phyloP scores from a whole-genome alignment of 352 stramenopile genomes.

The Pythium grandisporangium region DNA sequence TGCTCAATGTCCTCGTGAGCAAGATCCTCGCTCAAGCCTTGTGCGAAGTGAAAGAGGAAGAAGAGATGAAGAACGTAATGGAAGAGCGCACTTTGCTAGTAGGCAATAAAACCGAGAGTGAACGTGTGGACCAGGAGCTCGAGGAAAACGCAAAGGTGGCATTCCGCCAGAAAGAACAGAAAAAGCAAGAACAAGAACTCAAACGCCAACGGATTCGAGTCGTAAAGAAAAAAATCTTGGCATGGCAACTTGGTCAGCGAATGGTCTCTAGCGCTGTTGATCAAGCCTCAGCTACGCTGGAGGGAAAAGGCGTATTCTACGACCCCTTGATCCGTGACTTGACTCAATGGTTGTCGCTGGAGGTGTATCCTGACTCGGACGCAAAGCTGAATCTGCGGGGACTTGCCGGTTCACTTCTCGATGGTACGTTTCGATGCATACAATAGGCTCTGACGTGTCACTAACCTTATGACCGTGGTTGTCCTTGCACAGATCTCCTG shows the following conservation, averaged over 20 bases:
- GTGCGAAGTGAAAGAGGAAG: conserved; percentile 64
- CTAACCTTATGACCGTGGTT: no score
- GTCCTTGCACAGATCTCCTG: conserved; percentile 30
- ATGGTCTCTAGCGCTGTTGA: conserved; percentile 29
- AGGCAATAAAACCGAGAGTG: conserved; percentile 29
- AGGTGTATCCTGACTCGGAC: conserved; percentile 33
- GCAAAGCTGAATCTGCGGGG: conserved; percentile 27
- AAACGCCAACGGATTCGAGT: conserved; percentile 23
- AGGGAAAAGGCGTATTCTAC: conserved; percentile 55
- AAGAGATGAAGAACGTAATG: conserved; percentile 45
- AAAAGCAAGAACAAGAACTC: conserved; percentile 31
- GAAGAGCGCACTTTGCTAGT: conserved; percentile 27
- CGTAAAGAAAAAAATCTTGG: conserved; percentile 47
- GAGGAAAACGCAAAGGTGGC: conserved; percentile 42
- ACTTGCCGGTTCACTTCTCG: conserved; percentile 23
- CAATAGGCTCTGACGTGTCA: neutral
- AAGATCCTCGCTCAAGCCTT: conserved; percentile 79
- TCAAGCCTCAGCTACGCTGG: conserved; percentile 17
- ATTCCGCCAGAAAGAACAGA: conserved; percentile 35
- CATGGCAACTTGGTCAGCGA: conserved; percentile 43
- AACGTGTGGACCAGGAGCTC: conserved; percentile 28
- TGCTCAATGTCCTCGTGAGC: conserved; percentile 69
- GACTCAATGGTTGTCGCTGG: conserved; percentile 21
- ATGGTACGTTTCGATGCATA: conserved; percentile 19
- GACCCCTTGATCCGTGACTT: conserved; percentile 46